These are phyloP conservation scores for Globisporangium cystogenes DNA, from an alignment of 352 stramenopile genomes.

Conservation along the genomic window DNA sequence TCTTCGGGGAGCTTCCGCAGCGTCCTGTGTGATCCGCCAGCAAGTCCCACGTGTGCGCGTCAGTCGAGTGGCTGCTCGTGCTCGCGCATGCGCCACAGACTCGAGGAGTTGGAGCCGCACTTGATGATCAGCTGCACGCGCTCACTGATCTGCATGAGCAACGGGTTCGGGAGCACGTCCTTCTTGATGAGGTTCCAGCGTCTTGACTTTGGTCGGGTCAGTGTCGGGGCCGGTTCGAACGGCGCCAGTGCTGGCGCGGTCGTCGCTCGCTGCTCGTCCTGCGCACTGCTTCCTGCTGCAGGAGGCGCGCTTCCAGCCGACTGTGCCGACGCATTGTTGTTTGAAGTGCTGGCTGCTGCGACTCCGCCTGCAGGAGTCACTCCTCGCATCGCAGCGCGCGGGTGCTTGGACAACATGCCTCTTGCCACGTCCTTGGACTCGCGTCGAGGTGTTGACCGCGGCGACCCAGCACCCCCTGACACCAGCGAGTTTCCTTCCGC, in stretches of 20 bases:
- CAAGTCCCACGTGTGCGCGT: not conserved
- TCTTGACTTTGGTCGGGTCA: conserved; percentile 4
- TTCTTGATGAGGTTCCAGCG: conserved; percentile 18
- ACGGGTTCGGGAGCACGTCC: conserved; percentile 33
- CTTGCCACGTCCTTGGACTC: conserved; percentile 10
- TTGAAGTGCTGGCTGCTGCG: not conserved
- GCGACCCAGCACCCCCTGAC: not conserved
- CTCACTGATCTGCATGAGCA: conserved; percentile 52
- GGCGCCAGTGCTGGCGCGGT: not conserved
- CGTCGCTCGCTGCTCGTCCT: conserved; percentile 2
- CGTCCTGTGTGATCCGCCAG: conserved; percentile 32
- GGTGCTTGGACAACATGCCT: conserved; percentile 11
- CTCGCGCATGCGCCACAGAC: not conserved
- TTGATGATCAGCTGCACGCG: conserved; percentile 66
- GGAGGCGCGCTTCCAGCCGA: not conserved
- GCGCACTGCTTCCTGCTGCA: not conserved
- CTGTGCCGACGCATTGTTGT: not conserved
- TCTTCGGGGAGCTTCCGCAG: conserved; percentile 60
- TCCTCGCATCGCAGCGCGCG: conserved; percentile 6
- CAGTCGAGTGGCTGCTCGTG: not conserved
- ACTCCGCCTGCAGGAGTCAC: not conserved
- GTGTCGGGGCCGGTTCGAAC: not conserved
- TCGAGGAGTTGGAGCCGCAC: conserved; percentile 16
- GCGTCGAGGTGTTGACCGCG: not conserved
- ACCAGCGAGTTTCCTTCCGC: not conserved